Evolutionary conservation across 768 basidiomycete genomes (phyloP).

Genomic region (Zangia roseola): DNA sequence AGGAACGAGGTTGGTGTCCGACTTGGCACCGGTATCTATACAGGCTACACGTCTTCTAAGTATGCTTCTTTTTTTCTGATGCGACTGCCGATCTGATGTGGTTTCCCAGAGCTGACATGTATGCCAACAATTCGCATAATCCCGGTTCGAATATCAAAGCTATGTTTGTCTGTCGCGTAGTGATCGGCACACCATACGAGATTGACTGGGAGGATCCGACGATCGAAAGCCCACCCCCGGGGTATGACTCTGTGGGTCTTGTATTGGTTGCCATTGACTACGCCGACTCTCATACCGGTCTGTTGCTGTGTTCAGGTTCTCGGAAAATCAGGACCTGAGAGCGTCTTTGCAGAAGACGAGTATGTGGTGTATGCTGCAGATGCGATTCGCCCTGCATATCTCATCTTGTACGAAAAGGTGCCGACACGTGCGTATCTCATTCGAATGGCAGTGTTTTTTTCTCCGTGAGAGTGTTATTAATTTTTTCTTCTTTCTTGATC

Average conservation of each 20-base stretch:
- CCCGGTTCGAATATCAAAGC: slow-evolving; percentile 12
- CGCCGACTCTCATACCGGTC: neutral
- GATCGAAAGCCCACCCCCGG: slow-evolving; percentile 14
- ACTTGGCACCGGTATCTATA: slow-evolving; percentile 27
- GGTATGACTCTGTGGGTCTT: slow-evolving; percentile 22
- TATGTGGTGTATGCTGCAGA: slow-evolving; percentile 25
- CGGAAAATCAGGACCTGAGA: slow-evolving; percentile 7
- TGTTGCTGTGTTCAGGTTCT: slow-evolving; percentile 7
- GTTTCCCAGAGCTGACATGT: slow-evolving; percentile 17
- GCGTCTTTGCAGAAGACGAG: slow-evolving; percentile 22
- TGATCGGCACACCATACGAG: slow-evolving; percentile 14
- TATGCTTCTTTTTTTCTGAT: slow-evolving; percentile 1
- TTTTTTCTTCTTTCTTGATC: too few species aligned
- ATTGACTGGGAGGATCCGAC: slow-evolving; percentile 8
- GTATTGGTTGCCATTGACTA: neutral
- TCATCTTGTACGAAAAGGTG: slow-evolving; percentile 19
- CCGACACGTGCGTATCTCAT: too few species aligned
- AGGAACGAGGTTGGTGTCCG: slow-evolving; percentile 19
- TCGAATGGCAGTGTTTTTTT: too few species aligned
- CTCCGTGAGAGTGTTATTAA: too few species aligned
- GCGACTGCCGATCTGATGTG: neutral
- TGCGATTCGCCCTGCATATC: slow-evolving; percentile 26
- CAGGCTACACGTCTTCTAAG: slow-evolving; percentile 24
- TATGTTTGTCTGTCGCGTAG: slow-evolving; percentile 26
- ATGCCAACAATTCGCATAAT: slow-evolving; percentile 12